Evolutionary conservation across 176 grass and related monocot species (phyloP), one percentile per base, ranked within the genome.

Genomic region (Thinopyrum elongatum): DNA sequence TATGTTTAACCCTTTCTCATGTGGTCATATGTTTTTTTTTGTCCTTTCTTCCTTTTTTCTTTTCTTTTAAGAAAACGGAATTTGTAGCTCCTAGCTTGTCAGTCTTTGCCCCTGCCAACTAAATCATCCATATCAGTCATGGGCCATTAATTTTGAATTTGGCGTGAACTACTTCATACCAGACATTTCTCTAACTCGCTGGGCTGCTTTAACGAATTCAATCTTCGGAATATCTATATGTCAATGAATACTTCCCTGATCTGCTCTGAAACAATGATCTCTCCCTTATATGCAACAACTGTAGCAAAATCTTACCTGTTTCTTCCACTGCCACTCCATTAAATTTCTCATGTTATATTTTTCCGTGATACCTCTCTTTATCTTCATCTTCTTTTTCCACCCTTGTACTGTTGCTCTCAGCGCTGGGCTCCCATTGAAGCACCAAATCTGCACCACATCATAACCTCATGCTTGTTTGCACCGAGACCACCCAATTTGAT

Each of bases 271-370:
- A 76, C 49, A 33, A 55, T 33, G 74, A 55, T 26, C 46, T 76
- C 9, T 76, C 46, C 16, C 29, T 53, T 55, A 17, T 53, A 11
- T 31, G 74, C 8, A 16, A 53, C 26, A 15, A 76, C 73, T 76
- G 44, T 76, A 76, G 26, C 44, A 76, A 51, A 55, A 76, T 46
- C 8, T 39, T 76, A 21, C 73, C 73, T 5, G 15, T 76, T 76
- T 53, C 27, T 76, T 8, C 27, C 26, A 53, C 4, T 21, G 44
- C 26, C 17, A 55, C 51, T 31, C 17, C 6, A 47, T 76, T 46
- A 76, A 30, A 76, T 53, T 76, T 76, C 73, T 76, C 46, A 31
- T 28, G 46, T 76, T 22, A 12, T 46, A 76, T 10, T 76, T 76
- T 29, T 76, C 73, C 16, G 10, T 21, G 19, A 22, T 76, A 33